Base-by-base conservation (phyloP, 495 filamentous ascomycete species). In the Xylaria venustula region DNA sequence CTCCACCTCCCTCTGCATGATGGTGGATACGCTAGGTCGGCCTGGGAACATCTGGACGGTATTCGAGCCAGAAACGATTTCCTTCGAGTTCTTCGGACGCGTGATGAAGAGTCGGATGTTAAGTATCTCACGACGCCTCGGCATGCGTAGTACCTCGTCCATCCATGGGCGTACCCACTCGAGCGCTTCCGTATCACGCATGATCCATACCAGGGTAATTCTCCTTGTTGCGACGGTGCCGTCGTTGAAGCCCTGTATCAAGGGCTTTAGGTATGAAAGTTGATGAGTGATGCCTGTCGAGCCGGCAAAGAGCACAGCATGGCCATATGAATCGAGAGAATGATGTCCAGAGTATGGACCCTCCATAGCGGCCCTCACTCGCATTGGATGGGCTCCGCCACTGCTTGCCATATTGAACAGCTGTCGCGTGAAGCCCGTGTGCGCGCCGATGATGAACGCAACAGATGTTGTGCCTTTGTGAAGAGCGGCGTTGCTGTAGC, bases 91-190 rank as follows among this genome's bases (percentile, higher is more conserved):
- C 64, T 87, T 83, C 6, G 93, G 93, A 9, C 90, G 81, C 1
- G 93, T 97, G 54, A 98, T 84, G 73, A 95, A 97, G 4, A 97
- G 83, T 72, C 91, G 85, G 68, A 97, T 87, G 49, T 86, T 85
- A 46, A 98, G 84, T 2, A 95, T 77, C 15, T 93, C 90, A 22
- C 89, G 80, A 2, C 92, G 86, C 45, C 84, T 78, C 8, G 90
- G 86, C 87, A 96, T 87, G 41, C 80, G 81, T 58, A 97, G 78
- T 54, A 98, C 88, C 62, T 82, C 80, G 59, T 92, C 92, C 90
- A 98, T 96, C 90, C 90, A 98, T 14, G 90, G 89, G 7, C 90
- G 83, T 64, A 92, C 90, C 94, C 94, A 98, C 73, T 96, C 91
- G 11, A 97, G 80, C 61, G 93, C 85, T 57, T 95, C 91, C 12